Percentiles rank a stretch among this genome's conserved stretches.
These are phyloP conservation scores for Eutypa lata DNA, from an alignment of 2,329 filamentous ascomycete genomes.

Conservation along the genomic window DNA sequence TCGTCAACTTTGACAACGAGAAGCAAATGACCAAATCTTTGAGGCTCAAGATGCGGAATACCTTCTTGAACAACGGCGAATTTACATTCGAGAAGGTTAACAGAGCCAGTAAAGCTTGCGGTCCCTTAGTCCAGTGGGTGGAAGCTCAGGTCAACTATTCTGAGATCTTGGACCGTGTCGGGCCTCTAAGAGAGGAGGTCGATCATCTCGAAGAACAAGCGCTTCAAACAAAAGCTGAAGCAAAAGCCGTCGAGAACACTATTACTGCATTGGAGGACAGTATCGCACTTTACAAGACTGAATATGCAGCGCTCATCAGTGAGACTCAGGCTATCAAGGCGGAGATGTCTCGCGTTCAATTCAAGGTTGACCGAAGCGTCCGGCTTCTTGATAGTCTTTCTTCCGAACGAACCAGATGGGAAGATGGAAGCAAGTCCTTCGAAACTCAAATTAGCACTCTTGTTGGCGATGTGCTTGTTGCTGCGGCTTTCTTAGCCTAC, in stretches of 20 bases:
- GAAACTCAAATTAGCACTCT: slow-evolving; percentile 97
- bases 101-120: slow-evolving; percentile 93
- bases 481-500: slow-evolving; percentile 96
- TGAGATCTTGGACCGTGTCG: slow-evolving; percentile 92
- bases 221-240: slow-evolving; percentile 88
- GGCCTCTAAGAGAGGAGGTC: slow-evolving; percentile 88
- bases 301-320: slow-evolving; percentile 93
- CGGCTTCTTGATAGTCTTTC: slow-evolving; percentile 91
- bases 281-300: slow-evolving; percentile 91
- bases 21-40: slow-evolving; percentile 84
- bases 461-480: slow-evolving; percentile 90
- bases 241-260: slow-evolving; percentile 84
- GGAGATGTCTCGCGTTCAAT: slow-evolving; percentile 94
- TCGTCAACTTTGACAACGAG: slow-evolving; percentile 96
- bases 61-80: slow-evolving; percentile 88
- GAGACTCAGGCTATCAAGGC: slow-evolving; percentile 96
- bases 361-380: slow-evolving; percentile 96
- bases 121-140: slow-evolving; percentile 95
- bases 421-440: slow-evolving; percentile 95
- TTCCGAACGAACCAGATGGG: slow-evolving; percentile 90
- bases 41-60: slow-evolving; percentile 84
- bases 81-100: slow-evolving; percentile 97
- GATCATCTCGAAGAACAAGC: slow-evolving; percentile 82
- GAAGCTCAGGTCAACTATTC: slow-evolving; percentile 95
- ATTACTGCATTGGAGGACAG: slow-evolving; percentile 82